phyloP scores from a whole-genome alignment of 2,329 filamentous ascomycete species.

The Aspergillus proliferans region DNA sequence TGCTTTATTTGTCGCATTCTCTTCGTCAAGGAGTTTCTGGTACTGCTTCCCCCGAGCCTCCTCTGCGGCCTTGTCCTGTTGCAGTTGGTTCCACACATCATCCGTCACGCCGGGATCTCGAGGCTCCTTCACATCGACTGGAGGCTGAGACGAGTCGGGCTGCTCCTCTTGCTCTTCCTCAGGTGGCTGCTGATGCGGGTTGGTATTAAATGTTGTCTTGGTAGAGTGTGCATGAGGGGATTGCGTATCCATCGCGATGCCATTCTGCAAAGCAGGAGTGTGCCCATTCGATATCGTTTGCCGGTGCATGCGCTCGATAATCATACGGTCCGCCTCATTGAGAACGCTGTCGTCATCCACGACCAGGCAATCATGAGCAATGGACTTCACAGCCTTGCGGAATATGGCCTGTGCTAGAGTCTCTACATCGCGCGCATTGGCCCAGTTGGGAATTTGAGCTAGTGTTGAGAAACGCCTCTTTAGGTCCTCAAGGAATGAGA shows the following conservation, averaged over 20 bases:
- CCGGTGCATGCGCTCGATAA: conserved; percentile 8
- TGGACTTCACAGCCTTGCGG: conserved; percentile 10
- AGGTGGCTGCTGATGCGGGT: background rate
- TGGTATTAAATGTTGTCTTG: too few species aligned
- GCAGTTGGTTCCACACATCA: conserved; percentile 17
- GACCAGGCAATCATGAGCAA: background rate
- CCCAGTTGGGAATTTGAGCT: conserved; percentile 48
- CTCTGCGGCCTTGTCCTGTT: conserved; percentile 9
- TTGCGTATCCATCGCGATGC: too few species aligned
- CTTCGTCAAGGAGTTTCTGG: background rate
- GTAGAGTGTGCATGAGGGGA: background rate
- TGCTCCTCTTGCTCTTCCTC: too few species aligned
- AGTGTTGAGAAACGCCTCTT: conserved; percentile 37
- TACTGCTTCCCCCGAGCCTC: conserved; percentile 2
- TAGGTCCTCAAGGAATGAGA: conserved; percentile 8
- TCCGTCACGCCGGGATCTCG: conserved; percentile 20
- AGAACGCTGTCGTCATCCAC: background rate
- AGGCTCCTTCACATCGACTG: background rate
- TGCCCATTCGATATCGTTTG: background rate
- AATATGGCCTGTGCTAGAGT: conserved; percentile 50
- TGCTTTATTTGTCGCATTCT: background rate
- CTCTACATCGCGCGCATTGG: conserved; percentile 57
- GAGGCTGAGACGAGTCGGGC: too few species aligned
- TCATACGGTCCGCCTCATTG: conserved; percentile 9
- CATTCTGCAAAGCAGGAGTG: background rate